Conservation (phyloP, 2,329 filamentous ascomycete genomes). For the Colletotrichum gloeosporioides region DNA sequence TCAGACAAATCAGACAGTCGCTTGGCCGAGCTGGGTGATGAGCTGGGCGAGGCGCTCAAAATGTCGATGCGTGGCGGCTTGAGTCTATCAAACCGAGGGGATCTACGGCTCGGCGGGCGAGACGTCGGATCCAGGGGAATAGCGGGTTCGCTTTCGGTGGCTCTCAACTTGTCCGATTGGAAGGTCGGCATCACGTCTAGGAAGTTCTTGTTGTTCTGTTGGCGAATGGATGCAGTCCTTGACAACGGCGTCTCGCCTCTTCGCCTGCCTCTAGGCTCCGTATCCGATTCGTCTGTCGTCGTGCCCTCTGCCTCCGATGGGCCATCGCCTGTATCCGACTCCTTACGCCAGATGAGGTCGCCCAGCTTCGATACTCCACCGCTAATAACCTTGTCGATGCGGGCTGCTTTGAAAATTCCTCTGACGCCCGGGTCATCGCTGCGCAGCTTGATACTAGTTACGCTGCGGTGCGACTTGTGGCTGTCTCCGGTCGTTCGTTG, state of each 20-base stretch:
- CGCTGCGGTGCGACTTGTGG: conserved; percentile 53
- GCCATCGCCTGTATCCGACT: conserved; percentile 36
- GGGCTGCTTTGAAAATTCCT: conserved; percentile 78
- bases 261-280: conserved; percentile 45
- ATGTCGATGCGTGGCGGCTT: conserved; percentile 57
- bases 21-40: conserved; percentile 33
- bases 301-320: conserved; percentile 39
- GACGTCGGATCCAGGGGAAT: not conserved
- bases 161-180: conserved; percentile 31
- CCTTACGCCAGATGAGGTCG: conserved; percentile 63
- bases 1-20: conserved; percentile 43
- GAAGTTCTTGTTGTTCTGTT: conserved; percentile 47
- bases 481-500: conserved; percentile 47
- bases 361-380: conserved; percentile 62
- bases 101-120: conserved; percentile 41
- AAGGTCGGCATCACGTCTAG: conserved; percentile 60
- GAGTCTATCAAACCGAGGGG: conserved; percentile 51
- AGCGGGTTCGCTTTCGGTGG: not conserved
- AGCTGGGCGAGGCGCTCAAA: conserved; percentile 43
- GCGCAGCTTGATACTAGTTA: conserved; percentile 52
- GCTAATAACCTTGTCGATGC: conserved; percentile 75
- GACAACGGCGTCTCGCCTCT: conserved; percentile 29
- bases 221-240: conserved; percentile 24
- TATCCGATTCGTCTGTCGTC: conserved; percentile 56
- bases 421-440: conserved; percentile 61